Base-by-base conservation (phyloP, 805 yeast genomes). In the Candida wancherniae region DNA sequence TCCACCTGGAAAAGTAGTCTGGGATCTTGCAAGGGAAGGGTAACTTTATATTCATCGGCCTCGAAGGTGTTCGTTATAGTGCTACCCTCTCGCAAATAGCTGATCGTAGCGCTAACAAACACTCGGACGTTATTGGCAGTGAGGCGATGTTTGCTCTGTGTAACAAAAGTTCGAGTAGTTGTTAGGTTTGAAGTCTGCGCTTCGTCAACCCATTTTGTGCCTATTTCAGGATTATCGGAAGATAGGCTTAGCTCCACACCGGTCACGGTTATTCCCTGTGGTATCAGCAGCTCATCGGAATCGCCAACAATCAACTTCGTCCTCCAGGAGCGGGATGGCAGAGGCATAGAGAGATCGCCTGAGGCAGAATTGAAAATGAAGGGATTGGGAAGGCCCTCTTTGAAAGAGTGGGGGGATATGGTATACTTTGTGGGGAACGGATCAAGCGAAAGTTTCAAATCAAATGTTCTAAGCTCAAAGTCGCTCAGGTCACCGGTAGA, bases 21-120 rank as follows among this genome's bases (percentile, higher is more conserved):
- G 4, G 92, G 90, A 47, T 83, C 90, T 34, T 77, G 63, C 28
- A 79, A 62, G 2, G 88, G 84, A 12, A 83, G 48, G 1, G 65
- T 53, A 3, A 78, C 61, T 30, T 74, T 75, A 68, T 77, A 70
- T 9, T 69, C 57, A 7, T 57, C 55, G 4, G 62, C 53, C 2
- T 40, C 42, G 31, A 49, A 71, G 3, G 29, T 40, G 37, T 64
- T 67, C 2, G 43, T 30, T 1, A 19, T 20, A 2, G 43, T 48
- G 1, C 39, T 33, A 1, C 29, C 46, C 10, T 16, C 15, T 9
- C 50, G 18, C 4, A 26, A 29, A 31, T 39, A 42, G 3, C 3
- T 7, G 14, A 34, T 31, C 15, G 18, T 45, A 3, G 64, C 44
- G 11, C 22, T 19, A 1, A 28, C 34, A 4, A 24, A 22, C n/a